Conservation (phyloP, 2,329 filamentous ascomycete species). For the Alternaria novae-zelandiae region DNA sequence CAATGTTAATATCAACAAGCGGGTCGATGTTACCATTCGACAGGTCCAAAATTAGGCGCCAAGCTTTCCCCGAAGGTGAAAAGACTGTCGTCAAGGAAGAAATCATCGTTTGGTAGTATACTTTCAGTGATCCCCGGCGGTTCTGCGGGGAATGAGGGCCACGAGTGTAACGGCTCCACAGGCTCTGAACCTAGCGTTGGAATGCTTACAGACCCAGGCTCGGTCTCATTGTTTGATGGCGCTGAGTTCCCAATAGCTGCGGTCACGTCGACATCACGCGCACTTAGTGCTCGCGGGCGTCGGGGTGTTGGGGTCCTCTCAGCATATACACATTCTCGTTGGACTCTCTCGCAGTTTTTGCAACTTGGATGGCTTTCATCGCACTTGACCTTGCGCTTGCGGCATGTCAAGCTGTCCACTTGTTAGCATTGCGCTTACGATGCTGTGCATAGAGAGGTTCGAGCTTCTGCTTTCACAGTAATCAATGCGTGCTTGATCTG, state of each 20-base stretch:
- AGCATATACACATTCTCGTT: slow-evolving; percentile 50
- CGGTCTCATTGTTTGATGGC: slow-evolving; percentile 3
- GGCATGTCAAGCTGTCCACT: slow-evolving; percentile 50
- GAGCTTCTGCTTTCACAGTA: background rate
- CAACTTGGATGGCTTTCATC: slow-evolving; percentile 55
- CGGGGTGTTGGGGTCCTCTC: slow-evolving; percentile 12
- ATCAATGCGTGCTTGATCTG: background rate
- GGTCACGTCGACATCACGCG: slow-evolving; percentile 12
- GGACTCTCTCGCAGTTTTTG: slow-evolving; percentile 52
- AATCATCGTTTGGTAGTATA: slow-evolving; percentile 29
- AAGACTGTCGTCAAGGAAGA: slow-evolving; percentile 31
- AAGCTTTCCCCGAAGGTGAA: slow-evolving; percentile 38
- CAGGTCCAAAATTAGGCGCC: slow-evolving; percentile 50
- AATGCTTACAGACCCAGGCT: background rate
- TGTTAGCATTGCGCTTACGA: slow-evolving; percentile 6
- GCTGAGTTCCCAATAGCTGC: slow-evolving; percentile 9
- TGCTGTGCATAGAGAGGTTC: background rate
- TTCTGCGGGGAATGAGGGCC: slow-evolving; percentile 20
- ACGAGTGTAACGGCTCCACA: slow-evolving; percentile 16
- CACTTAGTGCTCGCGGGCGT: slow-evolving; percentile 17
- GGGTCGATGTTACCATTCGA: slow-evolving; percentile 47
- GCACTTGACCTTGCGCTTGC: slow-evolving; percentile 58
- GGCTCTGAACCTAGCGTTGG: slow-evolving; percentile 13
- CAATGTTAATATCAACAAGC: background rate
- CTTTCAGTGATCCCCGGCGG: slow-evolving; percentile 21